Evolutionary conservation across 106 monocot species (phyloP).

Genomic region (Hemerocallis citrina): DNA sequence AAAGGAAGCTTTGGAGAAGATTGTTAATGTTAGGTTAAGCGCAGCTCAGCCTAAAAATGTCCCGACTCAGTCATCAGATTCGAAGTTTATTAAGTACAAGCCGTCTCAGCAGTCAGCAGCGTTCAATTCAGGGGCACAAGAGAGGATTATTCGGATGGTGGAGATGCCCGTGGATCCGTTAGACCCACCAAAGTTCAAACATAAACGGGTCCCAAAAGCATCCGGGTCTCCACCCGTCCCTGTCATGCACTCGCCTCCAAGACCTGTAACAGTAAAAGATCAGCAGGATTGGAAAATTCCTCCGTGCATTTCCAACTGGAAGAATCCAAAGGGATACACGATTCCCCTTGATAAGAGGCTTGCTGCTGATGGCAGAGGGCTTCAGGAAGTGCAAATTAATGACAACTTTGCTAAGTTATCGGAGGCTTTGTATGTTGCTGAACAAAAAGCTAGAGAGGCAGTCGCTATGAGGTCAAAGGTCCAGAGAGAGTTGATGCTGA

Average conservation of each 20-base stretch:
- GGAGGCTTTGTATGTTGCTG: constrained; percentile 86
- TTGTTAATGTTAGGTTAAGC: constrained; percentile 77
- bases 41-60: constrained; percentile 99
- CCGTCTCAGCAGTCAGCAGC: constrained; percentile 87
- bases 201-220: constrained; percentile 85
- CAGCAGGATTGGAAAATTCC: constrained; percentile 99
- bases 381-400: constrained; percentile 97
- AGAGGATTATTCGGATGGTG: constrained; percentile 86
- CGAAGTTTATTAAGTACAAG: constrained; percentile 93
- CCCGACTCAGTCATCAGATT: constrained; percentile 63
- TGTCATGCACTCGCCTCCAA: constrained; percentile 94
- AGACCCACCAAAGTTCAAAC: constrained; percentile 97
- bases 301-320: constrained; percentile 97
- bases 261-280: constrained; percentile 96
- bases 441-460: constrained; percentile 92
- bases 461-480: constrained; percentile 95
- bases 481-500: constrained; percentile 79
- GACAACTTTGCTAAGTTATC: constrained; percentile 94
- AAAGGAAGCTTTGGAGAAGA: constrained; percentile 83
- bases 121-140: constrained; percentile 93
- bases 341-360: constrained; percentile 93
- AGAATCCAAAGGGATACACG: constrained; percentile 96
- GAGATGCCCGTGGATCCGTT: constrained; percentile 94
- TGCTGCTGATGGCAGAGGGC: constrained; percentile 93
- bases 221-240: constrained; percentile 92